Evolutionary conservation across 2,329 filamentous ascomycete genomes (phyloP).

Genomic region (Hortaea werneckii): DNA sequence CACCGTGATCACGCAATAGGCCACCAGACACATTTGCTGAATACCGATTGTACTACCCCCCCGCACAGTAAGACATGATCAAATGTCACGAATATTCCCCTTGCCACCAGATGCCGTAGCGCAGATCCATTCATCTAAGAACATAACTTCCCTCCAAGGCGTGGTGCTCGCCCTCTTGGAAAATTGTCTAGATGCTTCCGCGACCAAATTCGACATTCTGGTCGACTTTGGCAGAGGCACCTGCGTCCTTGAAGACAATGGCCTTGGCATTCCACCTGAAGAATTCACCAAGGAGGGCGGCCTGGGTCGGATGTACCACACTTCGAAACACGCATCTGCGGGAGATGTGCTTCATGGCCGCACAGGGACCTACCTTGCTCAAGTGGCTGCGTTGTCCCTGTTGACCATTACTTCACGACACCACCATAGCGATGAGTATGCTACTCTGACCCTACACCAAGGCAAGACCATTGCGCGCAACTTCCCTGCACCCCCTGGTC

Average conservation of each 20-base stretch:
- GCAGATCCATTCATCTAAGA: conserved; percentile 77
- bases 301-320: conserved; percentile 57
- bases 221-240: conserved; percentile 67
- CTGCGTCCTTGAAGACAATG: conserved; percentile 78
- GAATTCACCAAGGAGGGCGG: conserved; percentile 66
- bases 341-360: conserved; percentile 48
- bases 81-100: conserved; percentile 18
- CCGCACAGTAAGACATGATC: background rate
- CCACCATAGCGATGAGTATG: conserved; percentile 47
- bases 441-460: conserved; percentile 60
- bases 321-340: conserved; percentile 56
- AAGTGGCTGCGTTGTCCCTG: conserved; percentile 64
- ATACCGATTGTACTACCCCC: background rate
- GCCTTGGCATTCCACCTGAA: conserved; percentile 58
- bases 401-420: conserved; percentile 68
- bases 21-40: background rate
- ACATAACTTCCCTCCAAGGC: conserved; percentile 62
- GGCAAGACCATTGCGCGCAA: conserved; percentile 56
- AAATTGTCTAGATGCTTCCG: conserved; percentile 75
- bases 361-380: conserved; percentile 66
- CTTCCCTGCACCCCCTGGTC: conserved; percentile 48
- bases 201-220: conserved; percentile 56
- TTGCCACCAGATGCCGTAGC: conserved; percentile 25
- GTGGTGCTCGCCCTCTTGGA: conserved; percentile 64
- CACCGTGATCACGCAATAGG: background rate